These are phyloP conservation scores for Trichophyton schoenleinii DNA, from an alignment of 2,329 filamentous ascomycete species.

Conservation along the genomic window DNA sequence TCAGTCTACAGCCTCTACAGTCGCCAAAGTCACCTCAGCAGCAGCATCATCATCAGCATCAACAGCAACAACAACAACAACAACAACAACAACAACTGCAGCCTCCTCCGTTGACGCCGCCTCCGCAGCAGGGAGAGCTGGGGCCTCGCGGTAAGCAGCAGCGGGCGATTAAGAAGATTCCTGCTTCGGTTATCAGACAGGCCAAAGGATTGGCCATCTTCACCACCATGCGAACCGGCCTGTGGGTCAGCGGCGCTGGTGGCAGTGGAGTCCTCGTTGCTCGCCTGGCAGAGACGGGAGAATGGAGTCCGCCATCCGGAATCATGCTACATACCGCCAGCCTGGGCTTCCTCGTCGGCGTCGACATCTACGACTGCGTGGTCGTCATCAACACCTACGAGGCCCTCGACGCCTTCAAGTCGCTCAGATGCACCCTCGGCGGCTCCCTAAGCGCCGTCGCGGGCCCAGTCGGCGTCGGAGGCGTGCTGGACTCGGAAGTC, in stretches of 20 bases:
- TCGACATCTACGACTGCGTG: conserved; percentile 93
- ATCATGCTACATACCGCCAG: conserved; percentile 83
- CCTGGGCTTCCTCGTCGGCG: conserved; percentile 76
- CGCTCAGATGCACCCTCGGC: conserved; percentile 65
- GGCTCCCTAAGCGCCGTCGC: conserved; percentile 65
- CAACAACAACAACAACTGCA: conserved; percentile 9
- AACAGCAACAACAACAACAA: conserved; percentile 8
- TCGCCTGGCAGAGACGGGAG: conserved; percentile 63
- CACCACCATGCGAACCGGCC: conserved; percentile 84
- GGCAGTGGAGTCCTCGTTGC: conserved; percentile 80
- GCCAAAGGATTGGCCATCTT: conserved; percentile 87
- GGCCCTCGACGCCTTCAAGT: conserved; percentile 73
- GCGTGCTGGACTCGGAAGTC: conserved; percentile 55
- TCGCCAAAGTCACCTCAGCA: neutral
- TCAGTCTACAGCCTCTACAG: conserved; percentile 10
- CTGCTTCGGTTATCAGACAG: conserved; percentile 70
- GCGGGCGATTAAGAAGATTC: conserved; percentile 67
- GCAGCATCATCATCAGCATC: neutral
- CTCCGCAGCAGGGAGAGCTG: conserved; percentile 24
- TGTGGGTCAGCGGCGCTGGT: conserved; percentile 84
- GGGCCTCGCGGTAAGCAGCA: conserved; percentile 51
- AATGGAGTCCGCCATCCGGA: conserved; percentile 82
- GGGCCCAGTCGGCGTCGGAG: conserved; percentile 66
- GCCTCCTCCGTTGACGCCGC: too few relatives aligned
- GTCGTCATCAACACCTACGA: conserved; percentile 80